Evolutionary conservation across 208 protist genomes (phyloP).

Genomic region (Leptomonas seymouri): DNA sequence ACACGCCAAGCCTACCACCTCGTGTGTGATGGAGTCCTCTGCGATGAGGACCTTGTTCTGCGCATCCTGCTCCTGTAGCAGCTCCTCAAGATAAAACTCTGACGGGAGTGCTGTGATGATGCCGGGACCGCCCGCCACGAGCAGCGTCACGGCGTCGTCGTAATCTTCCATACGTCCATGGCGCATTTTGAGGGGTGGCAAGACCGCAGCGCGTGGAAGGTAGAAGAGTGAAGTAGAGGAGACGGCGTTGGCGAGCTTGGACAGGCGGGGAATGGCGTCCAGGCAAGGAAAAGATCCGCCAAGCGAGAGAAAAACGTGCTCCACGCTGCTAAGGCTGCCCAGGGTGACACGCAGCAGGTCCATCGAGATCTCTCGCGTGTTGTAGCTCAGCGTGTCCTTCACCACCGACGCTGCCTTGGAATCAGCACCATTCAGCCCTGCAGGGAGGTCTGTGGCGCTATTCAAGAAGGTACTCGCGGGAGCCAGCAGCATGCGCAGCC

Average conservation of each 20-base stretch:
- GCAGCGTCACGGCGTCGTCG: conserved; percentile 85
- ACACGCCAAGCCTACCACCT: conserved; percentile 82
- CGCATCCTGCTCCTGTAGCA: conserved; percentile 82
- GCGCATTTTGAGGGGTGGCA: conserved; percentile 67
- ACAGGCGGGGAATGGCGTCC: conserved; percentile 1
- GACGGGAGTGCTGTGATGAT: conserved; percentile 74
- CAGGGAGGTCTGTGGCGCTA: not conserved
- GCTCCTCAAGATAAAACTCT: conserved; percentile 88
- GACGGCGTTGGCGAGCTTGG: conserved; percentile 1
- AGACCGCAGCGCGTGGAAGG: conserved; percentile 36
- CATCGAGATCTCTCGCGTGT: conserved; percentile 24
- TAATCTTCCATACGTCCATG: conserved; percentile 88
- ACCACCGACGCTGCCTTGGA: too few species aligned
- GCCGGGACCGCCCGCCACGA: conserved; percentile 57
- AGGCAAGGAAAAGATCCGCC: conserved; percentile 11
- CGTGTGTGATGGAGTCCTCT: conserved; percentile 74
- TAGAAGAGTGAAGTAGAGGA: conserved; percentile 33
- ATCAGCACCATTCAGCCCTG: too few species aligned
- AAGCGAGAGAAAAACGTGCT: conserved; percentile 45
- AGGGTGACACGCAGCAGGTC: conserved; percentile 55
- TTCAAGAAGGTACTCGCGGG: conserved; percentile 34
- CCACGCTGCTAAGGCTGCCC: conserved; percentile 39
- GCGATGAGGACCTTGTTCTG: conserved; percentile 82
- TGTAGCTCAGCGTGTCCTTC: not conserved
- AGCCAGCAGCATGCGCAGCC: conserved; percentile 66